Evolutionary conservation across 306 rosid genomes (phyloP).

Genomic region (Vigna unguiculata): DNA sequence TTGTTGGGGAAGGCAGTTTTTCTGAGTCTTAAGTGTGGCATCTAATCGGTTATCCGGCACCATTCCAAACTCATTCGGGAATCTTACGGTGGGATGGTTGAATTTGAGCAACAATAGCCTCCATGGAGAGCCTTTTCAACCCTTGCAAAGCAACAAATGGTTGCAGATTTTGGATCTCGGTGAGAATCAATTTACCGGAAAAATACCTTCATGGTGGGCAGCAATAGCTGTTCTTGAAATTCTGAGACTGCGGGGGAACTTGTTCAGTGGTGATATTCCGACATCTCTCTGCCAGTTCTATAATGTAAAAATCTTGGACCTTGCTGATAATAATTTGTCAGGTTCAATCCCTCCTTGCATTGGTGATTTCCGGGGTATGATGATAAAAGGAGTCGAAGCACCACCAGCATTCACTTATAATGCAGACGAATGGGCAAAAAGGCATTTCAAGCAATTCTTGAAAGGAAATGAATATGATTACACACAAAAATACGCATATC

Average conservation of each 20-base stretch:
- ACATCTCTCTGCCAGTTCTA: neutral
- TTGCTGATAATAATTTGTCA: constrained; percentile 1
- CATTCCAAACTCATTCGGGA: constrained; percentile 2
- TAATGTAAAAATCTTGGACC: constrained; percentile 17
- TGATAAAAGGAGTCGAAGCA: neutral
- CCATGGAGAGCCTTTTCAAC: constrained; percentile 29
- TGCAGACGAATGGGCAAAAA: neutral
- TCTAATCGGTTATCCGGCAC: constrained; percentile 5
- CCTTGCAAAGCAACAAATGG: neutral
- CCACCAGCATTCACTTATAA: neutral
- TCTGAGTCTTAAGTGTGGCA: constrained; percentile 24
- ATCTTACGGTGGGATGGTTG: neutral
- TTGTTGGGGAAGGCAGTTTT: neutral
- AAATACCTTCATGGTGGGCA: constrained; percentile 41
- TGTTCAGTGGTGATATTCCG: constrained; percentile 36
- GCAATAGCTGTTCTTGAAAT: neutral
- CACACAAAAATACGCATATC: neutral
- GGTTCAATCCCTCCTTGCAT: constrained; percentile 40
- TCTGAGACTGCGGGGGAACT: constrained; percentile 27
- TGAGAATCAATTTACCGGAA: constrained; percentile 33
- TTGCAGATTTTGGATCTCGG: constrained; percentile 37
- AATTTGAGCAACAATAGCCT: constrained; percentile 35
- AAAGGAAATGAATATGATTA: constrained; percentile 26
- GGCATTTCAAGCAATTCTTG: constrained; percentile 8
- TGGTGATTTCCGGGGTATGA: constrained; percentile 18